A percentile compares a stretch with the other conserved stretches of the same genome.
These are phyloP conservation scores for Paxillus rubicundulus DNA, from an alignment of 768 basidiomycete genomes.

Conservation along the genomic window DNA sequence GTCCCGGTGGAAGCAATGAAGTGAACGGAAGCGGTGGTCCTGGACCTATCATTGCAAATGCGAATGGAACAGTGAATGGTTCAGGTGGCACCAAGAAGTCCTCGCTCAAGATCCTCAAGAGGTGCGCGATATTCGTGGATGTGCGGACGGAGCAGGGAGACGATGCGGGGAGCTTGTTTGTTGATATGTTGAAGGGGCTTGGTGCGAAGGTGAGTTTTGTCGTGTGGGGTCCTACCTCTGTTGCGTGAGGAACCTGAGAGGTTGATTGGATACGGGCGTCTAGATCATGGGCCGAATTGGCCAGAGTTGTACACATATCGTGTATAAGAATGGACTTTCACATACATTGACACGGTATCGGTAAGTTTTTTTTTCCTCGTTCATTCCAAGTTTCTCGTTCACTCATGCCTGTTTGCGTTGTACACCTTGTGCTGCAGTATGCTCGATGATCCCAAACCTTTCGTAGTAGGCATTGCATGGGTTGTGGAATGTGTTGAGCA, in stretches of 20 bases:
- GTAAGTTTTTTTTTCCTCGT: slow-evolving; percentile 41
- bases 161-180: slow-evolving; percentile 76
- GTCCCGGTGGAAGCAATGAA: slow-evolving; percentile 18
- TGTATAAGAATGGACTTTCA: slow-evolving; percentile 79
- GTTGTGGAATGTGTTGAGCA: slow-evolving; percentile 84
- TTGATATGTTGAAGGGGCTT: slow-evolving; percentile 75
- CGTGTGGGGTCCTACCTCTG: not conserved
- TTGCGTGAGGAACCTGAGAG: not conserved
- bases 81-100: slow-evolving; percentile 28
- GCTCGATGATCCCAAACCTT: slow-evolving; percentile 65
- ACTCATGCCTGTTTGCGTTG: not conserved
- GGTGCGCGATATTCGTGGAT: slow-evolving; percentile 83
- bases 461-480: slow-evolving; percentile 84
- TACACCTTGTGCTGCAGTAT: slow-evolving; percentile 36
- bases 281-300: slow-evolving; percentile 66
- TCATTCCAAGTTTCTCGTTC: not conserved
- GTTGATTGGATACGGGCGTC: not conserved
- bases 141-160: slow-evolving; percentile 73
- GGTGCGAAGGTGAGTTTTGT: slow-evolving; percentile 69
- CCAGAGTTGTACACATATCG: slow-evolving; percentile 76
- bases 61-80: slow-evolving; percentile 19
- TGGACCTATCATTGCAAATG: slow-evolving; percentile 16
- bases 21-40: slow-evolving; percentile 19
- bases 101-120: slow-evolving; percentile 56
- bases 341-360: slow-evolving; percentile 73